These are phyloP conservation scores for Aureobasidium mangrovei DNA, from an alignment of 2,329 filamentous ascomycete genomes.

Conservation along the genomic window DNA sequence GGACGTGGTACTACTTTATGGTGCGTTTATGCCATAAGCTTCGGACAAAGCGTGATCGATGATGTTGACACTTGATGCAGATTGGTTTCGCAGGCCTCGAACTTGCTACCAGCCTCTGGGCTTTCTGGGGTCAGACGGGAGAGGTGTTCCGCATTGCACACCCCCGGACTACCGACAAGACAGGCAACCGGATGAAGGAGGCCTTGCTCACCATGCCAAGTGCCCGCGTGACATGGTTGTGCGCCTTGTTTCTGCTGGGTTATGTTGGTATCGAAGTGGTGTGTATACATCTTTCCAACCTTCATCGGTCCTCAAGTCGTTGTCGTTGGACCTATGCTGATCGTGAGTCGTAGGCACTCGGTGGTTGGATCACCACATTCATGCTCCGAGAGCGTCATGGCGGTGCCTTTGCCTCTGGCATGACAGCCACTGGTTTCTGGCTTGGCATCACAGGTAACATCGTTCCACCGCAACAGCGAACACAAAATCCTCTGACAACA, in stretches of 20 bases:
- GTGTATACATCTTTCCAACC: background rate
- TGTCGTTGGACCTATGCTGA: background rate
- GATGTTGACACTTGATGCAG: conserved; percentile 19
- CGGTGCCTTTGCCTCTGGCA: conserved; percentile 60
- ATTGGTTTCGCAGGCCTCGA: conserved; percentile 51
- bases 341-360: conserved; percentile 22
- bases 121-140: conserved; percentile 58
- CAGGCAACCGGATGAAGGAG: conserved; percentile 43
- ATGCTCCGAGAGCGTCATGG: conserved; percentile 72
- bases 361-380: conserved; percentile 77
- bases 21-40: conserved; percentile 30
- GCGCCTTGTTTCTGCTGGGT: conserved; percentile 62
- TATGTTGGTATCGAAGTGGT: conserved; percentile 77
- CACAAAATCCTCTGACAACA: background rate
- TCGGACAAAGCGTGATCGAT: background rate
- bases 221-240: conserved; percentile 60
- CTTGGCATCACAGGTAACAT: conserved; percentile 54
- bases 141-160: conserved; percentile 47
- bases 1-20: conserved; percentile 69
- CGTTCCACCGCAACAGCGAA: background rate
- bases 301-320: background rate
- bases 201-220: conserved; percentile 38
- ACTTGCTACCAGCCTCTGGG: conserved; percentile 39
- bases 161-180: conserved; percentile 34
- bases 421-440: conserved; percentile 77